Percentiles rank a stretch among this genome's conserved stretches.
These are phyloP conservation scores for Nicotiana paniculata DNA, from an alignment of 257 asterid species.

Conservation along the genomic window DNA sequence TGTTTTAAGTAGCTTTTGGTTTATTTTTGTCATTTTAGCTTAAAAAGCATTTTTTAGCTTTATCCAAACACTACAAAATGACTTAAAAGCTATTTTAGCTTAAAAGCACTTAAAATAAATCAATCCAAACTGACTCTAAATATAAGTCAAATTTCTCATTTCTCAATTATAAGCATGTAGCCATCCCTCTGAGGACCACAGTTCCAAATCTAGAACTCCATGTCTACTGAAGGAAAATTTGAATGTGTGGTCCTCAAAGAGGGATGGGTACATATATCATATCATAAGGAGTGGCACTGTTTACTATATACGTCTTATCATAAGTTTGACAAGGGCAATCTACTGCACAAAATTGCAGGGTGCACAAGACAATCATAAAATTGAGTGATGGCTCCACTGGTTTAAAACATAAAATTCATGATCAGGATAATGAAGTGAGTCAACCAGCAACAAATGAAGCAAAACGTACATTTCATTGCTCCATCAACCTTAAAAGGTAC, in stretches of 20 bases:
- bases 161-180: not conserved
- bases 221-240: not conserved
- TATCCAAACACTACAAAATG: too few species aligned
- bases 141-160: not conserved
- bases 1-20: too few species aligned
- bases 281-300: too few species aligned
- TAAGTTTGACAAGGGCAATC: not conserved
- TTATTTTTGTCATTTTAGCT: too few species aligned
- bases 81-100: too few species aligned
- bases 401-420: not conserved
- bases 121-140: not conserved
- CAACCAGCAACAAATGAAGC: conserved; percentile 16
- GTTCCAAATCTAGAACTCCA: not conserved
- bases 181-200: not conserved
- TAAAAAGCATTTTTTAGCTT: too few species aligned
- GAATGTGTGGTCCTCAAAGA: not conserved
- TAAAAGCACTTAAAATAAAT: too few species aligned
- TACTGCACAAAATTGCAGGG: not conserved
- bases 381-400: not conserved
- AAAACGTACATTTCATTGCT: conserved; percentile 12
- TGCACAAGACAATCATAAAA: not conserved
- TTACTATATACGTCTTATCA: not conserved
- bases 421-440: not conserved
- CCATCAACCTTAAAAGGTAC: conserved; percentile 17
- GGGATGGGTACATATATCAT: too few species aligned